Evolutionary conservation across 768 basidiomycete species (phyloP).

Genomic region (Xerocomus spinulosus): DNA sequence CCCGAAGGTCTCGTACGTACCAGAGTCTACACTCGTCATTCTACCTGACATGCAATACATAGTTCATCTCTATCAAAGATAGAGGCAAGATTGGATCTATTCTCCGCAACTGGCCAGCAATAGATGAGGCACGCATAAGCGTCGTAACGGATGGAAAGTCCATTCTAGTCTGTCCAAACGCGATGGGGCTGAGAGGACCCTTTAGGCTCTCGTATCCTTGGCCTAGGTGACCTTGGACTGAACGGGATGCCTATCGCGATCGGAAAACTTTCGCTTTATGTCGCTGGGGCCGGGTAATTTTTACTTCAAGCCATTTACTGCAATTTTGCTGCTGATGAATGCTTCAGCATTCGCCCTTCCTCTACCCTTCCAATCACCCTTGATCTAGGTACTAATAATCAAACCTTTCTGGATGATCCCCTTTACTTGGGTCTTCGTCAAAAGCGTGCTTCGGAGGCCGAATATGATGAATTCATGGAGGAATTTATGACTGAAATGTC

Average conservation of each 20-base stretch:
- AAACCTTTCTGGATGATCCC: conserved; percentile 75
- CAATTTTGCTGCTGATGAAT: neutral
- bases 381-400: conserved; percentile 88
- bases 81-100: conserved; percentile 73
- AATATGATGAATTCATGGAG: conserved; percentile 83
- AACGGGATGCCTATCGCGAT: conserved; percentile 88
- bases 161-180: neutral
- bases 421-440: conserved; percentile 84
- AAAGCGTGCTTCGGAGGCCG: conserved; percentile 55
- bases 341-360: conserved; percentile 60
- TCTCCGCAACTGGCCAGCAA: conserved; percentile 65
- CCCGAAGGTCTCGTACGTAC: conserved; percentile 64
- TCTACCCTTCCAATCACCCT: conserved; percentile 81
- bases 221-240: conserved; percentile 78
- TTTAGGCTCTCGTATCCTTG: conserved; percentile 80
- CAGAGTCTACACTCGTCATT: conserved; percentile 1
- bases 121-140: conserved; percentile 76
- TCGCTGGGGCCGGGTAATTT: conserved; percentile 81
- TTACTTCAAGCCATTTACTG: neutral
- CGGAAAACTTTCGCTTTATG: conserved; percentile 89
- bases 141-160: conserved; percentile 85
- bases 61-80: conserved; percentile 79
- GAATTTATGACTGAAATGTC: conserved; percentile 87
- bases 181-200: conserved; percentile 1
- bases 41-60: conserved; percentile 30